Conservation (phyloP, 2,329 filamentous ascomycete species). For the Diaporthe sp. region DNA sequence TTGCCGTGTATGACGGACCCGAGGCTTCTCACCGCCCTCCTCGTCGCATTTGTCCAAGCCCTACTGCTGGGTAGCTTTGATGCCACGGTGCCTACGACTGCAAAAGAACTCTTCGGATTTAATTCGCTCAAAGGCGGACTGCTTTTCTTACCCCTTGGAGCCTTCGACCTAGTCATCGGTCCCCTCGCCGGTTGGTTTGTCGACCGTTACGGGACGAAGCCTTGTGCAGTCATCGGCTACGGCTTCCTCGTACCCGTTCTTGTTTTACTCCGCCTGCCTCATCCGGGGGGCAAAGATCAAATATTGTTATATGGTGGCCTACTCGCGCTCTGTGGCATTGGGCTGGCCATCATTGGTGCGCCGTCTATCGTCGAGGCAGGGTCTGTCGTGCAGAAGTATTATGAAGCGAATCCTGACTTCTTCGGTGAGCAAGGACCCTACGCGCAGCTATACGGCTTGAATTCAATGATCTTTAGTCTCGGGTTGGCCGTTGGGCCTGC, state of each 20-base stretch:
- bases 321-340: conserved; percentile 56
- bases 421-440: conserved; percentile 72
- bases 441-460: conserved; percentile 76
- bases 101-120: conserved; percentile 53
- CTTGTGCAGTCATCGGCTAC: conserved; percentile 50
- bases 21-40: conserved; percentile 55
- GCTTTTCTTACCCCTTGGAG: conserved; percentile 54
- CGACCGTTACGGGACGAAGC: conserved; percentile 54
- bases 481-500: conserved; percentile 73
- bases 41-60: conserved; percentile 60
- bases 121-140: conserved; percentile 53
- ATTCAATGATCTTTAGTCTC: conserved; percentile 72
- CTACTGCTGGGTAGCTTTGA: conserved; percentile 54
- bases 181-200: conserved; percentile 53
- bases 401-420: conserved; percentile 66
- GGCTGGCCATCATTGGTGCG: conserved; percentile 66
- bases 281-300: conserved; percentile 32
- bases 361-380: conserved; percentile 71
- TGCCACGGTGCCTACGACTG: conserved; percentile 55
- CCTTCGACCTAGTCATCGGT: conserved; percentile 53
- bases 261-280: conserved; percentile 36
- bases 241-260: conserved; percentile 37
- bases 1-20: conserved; percentile 58
- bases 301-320: conserved; percentile 33
- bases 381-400: conserved; percentile 67